These are phyloP conservation scores for Incumbomyces delicatus DNA, from an alignment of 2,329 filamentous ascomycete species.

Conservation along the genomic window DNA sequence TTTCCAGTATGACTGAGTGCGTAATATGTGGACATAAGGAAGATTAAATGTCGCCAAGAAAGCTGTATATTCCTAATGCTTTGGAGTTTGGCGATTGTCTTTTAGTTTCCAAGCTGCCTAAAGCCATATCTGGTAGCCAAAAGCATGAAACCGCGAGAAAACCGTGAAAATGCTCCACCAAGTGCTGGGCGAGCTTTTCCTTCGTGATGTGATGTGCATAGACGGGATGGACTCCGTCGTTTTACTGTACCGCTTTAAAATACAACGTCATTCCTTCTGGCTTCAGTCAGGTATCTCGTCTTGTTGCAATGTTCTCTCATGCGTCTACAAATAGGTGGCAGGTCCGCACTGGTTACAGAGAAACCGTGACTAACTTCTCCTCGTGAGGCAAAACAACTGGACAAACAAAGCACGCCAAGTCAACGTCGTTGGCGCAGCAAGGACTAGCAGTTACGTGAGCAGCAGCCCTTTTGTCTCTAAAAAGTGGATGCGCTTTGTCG, in stretches of 20 bases:
- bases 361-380: no score
- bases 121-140: constrained; percentile 1
- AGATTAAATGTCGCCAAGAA: not conserved
- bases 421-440: no score
- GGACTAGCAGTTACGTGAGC: no score
- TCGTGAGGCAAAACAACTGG: no score
- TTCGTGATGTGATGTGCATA: not conserved
- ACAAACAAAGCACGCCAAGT: no score
- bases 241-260: not conserved
- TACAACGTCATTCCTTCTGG: not conserved
- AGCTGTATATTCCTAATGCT: not conserved
- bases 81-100: not conserved
- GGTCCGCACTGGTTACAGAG: no score
- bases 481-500: no score
- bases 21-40: not conserved
- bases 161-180: constrained; percentile 16
- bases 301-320: no score
- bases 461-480: no score
- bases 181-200: constrained; percentile 21
- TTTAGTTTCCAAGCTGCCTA: not conserved
- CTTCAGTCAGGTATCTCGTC: no score
- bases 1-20: constrained; percentile 67
- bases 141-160: not conserved
- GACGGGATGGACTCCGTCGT: not conserved
- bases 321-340: no score